Conservation (phyloP, 1,284 basidiomycete species). For the Tylopilus sp. region DNA sequence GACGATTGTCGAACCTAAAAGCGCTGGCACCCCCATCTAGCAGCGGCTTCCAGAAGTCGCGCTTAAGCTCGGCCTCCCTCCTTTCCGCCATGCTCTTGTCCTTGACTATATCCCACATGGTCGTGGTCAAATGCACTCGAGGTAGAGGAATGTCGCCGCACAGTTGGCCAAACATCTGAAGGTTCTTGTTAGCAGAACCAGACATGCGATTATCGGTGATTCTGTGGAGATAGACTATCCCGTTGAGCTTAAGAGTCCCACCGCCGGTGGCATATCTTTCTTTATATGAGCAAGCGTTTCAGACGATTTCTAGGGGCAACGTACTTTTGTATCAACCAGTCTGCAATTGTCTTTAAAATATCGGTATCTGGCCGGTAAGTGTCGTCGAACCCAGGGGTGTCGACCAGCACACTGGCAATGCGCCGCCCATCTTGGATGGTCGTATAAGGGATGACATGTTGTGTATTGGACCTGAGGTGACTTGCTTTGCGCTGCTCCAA, state of each 20-base stretch:
- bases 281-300: not conserved
- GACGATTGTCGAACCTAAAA: slow-evolving; percentile 20
- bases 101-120: slow-evolving; percentile 39
- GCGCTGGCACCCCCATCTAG: slow-evolving; percentile 45
- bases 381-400: slow-evolving; percentile 42
- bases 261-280: slow-evolving; percentile 22
- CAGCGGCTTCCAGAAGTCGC: slow-evolving; percentile 38
- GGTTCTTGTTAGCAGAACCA: slow-evolving; percentile 56
- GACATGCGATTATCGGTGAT: slow-evolving; percentile 60
- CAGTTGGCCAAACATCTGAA: slow-evolving; percentile 54
- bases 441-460: slow-evolving; percentile 15
- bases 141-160: slow-evolving; percentile 21
- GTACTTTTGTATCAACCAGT: slow-evolving; percentile 37
- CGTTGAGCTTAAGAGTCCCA: slow-evolving; percentile 39
- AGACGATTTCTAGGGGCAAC: not conserved
- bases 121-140: slow-evolving; percentile 55
- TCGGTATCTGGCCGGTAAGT: slow-evolving; percentile 35
- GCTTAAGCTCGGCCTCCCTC: slow-evolving; percentile 36
- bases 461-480: slow-evolving; percentile 24
- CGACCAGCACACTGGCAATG: slow-evolving; percentile 38
- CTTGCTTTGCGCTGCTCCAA: not conserved
- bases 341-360: slow-evolving; percentile 36
- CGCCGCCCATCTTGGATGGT: not conserved
- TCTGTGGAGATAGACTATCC: slow-evolving; percentile 61
- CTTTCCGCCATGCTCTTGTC: slow-evolving; percentile 11